Evolutionary conservation across 2,329 filamentous ascomycete genomes (phyloP), one percentile per base, ranked within the genome.

Genomic region (Sodiomyces alkalinus): DNA sequence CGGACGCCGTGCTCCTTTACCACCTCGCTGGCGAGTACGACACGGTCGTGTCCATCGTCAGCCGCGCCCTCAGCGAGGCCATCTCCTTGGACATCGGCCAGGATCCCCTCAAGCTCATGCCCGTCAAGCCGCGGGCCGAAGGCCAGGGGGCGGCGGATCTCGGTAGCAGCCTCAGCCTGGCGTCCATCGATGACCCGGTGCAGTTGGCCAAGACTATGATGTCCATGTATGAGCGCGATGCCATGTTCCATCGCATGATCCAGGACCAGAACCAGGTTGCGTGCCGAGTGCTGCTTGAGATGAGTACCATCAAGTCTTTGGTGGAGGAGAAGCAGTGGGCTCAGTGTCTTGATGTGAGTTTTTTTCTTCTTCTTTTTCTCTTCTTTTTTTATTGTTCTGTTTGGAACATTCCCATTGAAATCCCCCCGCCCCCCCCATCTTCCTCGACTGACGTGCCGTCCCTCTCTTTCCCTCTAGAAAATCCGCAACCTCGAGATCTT

Each of bases 11-110:
- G 10, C 65, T 98, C 28, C 64, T 98, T 28, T 96, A 92, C 51
- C 87, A 98, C 51, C 64, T 98, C 23, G 87, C 90, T 0, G 82
- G 83, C 44, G 86, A 98, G 50, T 96, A 92, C 49, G 85, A 98
- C 49, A 85, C 76, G 30, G 92, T 96, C n/a, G 74, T 94, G 23
- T 62, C 70, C 16, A 87, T 96, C 39, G 72, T 96, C 45, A 93
- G 86, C 53, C 78, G 85, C 21, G 79, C 86, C 4, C 64, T 98
- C 19, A 92, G 86, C 31, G 85, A 96, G 51, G 81, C 83, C 24
- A 74, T 96, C 34, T 78, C 82, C 9, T 67, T 87, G 8, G 85
- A 92, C 43, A 68, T 93, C 41, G 85, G 83, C 29, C 78, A 90
- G 41, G 76, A 83, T 33, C 73, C 78, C 12, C 64, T 86, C 52